phyloP scores from a whole-genome alignment of 2,329 filamentous ascomycete genomes.

The Chrysosporium keratinophilum region DNA sequence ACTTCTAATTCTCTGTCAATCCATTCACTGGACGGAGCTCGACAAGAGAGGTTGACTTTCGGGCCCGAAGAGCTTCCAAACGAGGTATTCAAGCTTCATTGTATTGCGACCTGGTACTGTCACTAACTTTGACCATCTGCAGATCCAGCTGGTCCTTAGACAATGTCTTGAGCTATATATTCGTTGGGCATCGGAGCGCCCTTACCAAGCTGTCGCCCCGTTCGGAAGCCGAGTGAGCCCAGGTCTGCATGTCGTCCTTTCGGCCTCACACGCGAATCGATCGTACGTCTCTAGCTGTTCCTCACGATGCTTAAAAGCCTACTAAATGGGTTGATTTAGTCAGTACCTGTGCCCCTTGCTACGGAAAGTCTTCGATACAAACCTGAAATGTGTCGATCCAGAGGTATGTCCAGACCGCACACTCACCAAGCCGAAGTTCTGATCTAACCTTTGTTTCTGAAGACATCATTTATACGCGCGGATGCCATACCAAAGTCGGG shows the following conservation, averaged over 20 bases:
- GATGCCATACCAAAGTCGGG: slow-evolving; percentile 50
- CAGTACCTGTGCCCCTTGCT: slow-evolving; percentile 49
- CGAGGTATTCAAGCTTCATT: slow-evolving; percentile 39
- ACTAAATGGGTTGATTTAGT: slow-evolving; percentile 23
- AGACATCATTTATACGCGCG: slow-evolving; percentile 52
- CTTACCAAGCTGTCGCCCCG: slow-evolving; percentile 54
- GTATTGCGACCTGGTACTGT: not conserved
- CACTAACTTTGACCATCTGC: not conserved
- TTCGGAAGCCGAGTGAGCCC: slow-evolving; percentile 65
- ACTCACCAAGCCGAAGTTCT: not conserved
- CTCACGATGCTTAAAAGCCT: not conserved
- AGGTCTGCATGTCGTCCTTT: slow-evolving; percentile 72
- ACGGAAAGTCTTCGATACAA: slow-evolving; percentile 46
- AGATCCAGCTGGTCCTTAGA: slow-evolving; percentile 53
- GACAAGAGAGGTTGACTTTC: slow-evolving; percentile 71
- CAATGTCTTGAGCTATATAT: slow-evolving; percentile 64
- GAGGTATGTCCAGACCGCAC: slow-evolving; percentile 29
- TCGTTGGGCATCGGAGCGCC: slow-evolving; percentile 57
- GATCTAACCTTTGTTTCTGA: slow-evolving; percentile 19
- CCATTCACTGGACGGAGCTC: slow-evolving; percentile 52
- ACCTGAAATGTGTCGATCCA: slow-evolving; percentile 46
- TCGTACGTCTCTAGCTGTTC: slow-evolving; percentile 1
- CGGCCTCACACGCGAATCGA: slow-evolving; percentile 35
- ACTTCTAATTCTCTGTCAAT: slow-evolving; percentile 46
- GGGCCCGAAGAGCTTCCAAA: slow-evolving; percentile 61